A percentile compares a stretch with the other conserved stretches of the same genome.
Evolutionary conservation across 345 rosid genomes (phyloP).

Genomic region (Trapa bicornis): DNA sequence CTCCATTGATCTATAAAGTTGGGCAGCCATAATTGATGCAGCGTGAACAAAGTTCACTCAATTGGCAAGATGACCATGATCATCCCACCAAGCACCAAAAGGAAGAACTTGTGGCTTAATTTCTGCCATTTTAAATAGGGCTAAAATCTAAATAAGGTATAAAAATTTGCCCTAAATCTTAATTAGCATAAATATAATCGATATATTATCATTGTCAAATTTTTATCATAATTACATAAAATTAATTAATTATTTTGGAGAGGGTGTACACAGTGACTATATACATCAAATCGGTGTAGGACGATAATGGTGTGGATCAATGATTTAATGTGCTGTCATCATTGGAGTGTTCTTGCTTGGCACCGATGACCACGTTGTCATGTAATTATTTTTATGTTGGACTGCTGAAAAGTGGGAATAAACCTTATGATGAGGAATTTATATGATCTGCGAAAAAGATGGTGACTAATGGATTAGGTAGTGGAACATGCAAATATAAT

Average conservation of each 20-base stretch:
- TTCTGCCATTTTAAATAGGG: too few species aligned
- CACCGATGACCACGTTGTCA: neutral
- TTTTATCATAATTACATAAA: too few species aligned
- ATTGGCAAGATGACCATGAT: neutral
- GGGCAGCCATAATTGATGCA: neutral
- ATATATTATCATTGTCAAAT: too few species aligned
- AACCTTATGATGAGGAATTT: neutral
- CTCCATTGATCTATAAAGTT: neutral
- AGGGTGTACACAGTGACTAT: too few species aligned
- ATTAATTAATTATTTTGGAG: too few species aligned
- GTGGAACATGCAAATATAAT: neutral
- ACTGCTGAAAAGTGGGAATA: constrained; percentile 1
- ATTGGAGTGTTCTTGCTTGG: neutral
- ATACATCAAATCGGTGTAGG: neutral
- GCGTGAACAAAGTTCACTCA: neutral
- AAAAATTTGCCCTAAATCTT: too few species aligned
- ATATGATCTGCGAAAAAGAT: neutral
- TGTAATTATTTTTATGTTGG: neutral
- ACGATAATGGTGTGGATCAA: neutral
- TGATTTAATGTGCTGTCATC: neutral
- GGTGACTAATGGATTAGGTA: neutral
- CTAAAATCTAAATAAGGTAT: too few species aligned
- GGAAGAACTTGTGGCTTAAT: too few species aligned
- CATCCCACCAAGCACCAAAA: neutral
- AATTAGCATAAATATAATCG: too few species aligned